Evolutionary conservation across 352 stramenopile genomes (phyloP).

Genomic region (Aphanomyces cochlioides): DNA sequence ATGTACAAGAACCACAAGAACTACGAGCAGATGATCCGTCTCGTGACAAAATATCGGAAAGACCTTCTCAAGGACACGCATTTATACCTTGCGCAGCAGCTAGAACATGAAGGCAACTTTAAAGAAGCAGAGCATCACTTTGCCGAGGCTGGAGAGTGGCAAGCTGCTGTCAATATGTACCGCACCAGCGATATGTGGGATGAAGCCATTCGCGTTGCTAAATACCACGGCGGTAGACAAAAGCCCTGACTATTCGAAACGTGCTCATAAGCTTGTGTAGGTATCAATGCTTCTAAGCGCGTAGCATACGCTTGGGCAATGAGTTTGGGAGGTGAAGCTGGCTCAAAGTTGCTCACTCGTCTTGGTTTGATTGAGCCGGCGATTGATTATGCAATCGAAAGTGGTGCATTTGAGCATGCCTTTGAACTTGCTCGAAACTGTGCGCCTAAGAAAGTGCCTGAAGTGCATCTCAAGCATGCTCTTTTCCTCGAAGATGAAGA

Average conservation of each 20-base stretch:
- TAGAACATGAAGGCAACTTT: slow-evolving; percentile 91
- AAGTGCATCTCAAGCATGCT: slow-evolving; percentile 92
- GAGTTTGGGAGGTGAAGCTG: slow-evolving; percentile 85
- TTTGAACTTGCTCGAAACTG: slow-evolving; percentile 88
- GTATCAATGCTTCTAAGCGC: slow-evolving; percentile 86
- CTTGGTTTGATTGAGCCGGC: slow-evolving; percentile 90
- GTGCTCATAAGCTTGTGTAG: slow-evolving; percentile 6
- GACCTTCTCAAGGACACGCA: slow-evolving; percentile 93
- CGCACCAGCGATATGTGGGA: slow-evolving; percentile 93
- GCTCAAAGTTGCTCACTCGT: slow-evolving; percentile 87
- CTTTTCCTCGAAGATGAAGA: slow-evolving; percentile 93
- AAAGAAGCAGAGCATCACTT: slow-evolving; percentile 94
- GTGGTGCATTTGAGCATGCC: slow-evolving; percentile 88
- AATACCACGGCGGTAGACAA: slow-evolving; percentile 82
- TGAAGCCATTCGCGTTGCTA: slow-evolving; percentile 92
- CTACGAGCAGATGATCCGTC: slow-evolving; percentile 93
- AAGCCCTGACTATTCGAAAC: not conserved
- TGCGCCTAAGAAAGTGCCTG: slow-evolving; percentile 82
- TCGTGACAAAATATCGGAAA: slow-evolving; percentile 91
- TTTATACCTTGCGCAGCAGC: slow-evolving; percentile 88
- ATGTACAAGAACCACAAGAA: slow-evolving; percentile 97
- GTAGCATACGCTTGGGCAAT: slow-evolving; percentile 93
- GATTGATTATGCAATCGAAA: slow-evolving; percentile 93
- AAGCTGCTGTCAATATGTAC: slow-evolving; percentile 93
- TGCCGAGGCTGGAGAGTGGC: slow-evolving; percentile 86